phyloP scores from a whole-genome alignment of 257 asterid species.

The Salvia miltiorrhiza region DNA sequence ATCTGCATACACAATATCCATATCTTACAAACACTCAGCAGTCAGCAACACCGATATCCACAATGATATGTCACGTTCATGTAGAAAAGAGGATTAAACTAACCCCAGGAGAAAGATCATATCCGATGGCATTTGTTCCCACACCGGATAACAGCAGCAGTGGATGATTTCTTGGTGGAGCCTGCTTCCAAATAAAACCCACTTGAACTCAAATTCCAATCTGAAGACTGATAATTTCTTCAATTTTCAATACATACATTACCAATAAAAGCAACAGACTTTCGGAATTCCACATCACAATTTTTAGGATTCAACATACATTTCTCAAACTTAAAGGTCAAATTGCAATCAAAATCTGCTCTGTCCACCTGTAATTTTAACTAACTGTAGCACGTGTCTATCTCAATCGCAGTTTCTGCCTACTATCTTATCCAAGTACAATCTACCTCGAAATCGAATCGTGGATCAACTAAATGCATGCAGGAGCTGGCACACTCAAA shows the following conservation, averaged over 20 bases:
- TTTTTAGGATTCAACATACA: neutral
- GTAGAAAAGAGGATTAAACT: slow-evolving; percentile 26
- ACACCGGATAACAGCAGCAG: slow-evolving; percentile 89
- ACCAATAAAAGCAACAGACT: neutral
- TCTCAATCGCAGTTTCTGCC: neutral
- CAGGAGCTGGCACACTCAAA: neutral
- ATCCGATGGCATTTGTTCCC: slow-evolving; percentile 97
- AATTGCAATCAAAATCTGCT: slow-evolving; percentile 4
- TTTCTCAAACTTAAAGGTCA: neutral
- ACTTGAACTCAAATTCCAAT: neutral
- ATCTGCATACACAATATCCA: slow-evolving; percentile 7
- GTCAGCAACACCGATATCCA: neutral
- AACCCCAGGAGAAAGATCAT: slow-evolving; percentile 95
- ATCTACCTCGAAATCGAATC: neutral
- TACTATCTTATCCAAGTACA: neutral
- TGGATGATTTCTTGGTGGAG: slow-evolving; percentile 84
- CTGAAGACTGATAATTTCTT: neutral
- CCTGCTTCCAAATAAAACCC: slow-evolving; percentile 43
- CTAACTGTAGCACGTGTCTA: neutral
- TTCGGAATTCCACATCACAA: neutral
- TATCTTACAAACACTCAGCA: neutral
- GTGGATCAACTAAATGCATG: slow-evolving; percentile 19
- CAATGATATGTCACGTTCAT: neutral
- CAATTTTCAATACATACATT: neutral
- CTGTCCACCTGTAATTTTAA: neutral